These are phyloP conservation scores for Hemisphaericaspora lyxosophila DNA, from an alignment of 1,139 yeast species.

Conservation along the genomic window DNA sequence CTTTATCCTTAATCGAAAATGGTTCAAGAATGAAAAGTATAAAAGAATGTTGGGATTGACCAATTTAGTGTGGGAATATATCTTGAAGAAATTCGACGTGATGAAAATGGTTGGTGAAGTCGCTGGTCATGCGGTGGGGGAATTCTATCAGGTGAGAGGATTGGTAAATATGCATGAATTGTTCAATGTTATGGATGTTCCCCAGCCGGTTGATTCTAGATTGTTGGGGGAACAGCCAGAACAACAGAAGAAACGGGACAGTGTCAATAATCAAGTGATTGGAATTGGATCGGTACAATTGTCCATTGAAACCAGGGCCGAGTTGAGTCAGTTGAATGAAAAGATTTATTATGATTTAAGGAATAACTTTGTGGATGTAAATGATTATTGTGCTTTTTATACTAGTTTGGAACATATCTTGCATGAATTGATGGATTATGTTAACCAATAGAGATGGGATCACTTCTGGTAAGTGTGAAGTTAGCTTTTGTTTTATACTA, in stretches of 20 bases:
- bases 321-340: constrained; percentile 35
- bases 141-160: constrained; percentile 43
- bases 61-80: constrained; percentile 45
- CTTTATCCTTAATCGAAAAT: constrained; percentile 44
- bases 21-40: constrained; percentile 50
- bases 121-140: constrained; percentile 28
- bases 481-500: neutral
- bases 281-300: constrained; percentile 5
- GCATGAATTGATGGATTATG: constrained; percentile 40
- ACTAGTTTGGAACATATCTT: constrained; percentile 42
- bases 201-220: constrained; percentile 33
- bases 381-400: constrained; percentile 48
- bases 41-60: constrained; percentile 46
- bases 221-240: too few relatives aligned
- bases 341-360: constrained; percentile 44
- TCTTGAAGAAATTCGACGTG: constrained; percentile 37
- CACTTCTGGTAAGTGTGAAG: neutral
- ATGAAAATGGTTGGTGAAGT: constrained; percentile 30
- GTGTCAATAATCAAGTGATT: constrained; percentile 9
- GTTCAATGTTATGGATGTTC: constrained; percentile 45
- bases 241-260: too few relatives aligned
- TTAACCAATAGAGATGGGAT: too few relatives aligned
- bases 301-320: constrained; percentile 15
- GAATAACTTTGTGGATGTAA: constrained; percentile 46
- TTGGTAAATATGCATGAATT: constrained; percentile 41